These are phyloP conservation scores for Moricandia moricandioides DNA, from an alignment of 345 rosid species.

Conservation along the genomic window DNA sequence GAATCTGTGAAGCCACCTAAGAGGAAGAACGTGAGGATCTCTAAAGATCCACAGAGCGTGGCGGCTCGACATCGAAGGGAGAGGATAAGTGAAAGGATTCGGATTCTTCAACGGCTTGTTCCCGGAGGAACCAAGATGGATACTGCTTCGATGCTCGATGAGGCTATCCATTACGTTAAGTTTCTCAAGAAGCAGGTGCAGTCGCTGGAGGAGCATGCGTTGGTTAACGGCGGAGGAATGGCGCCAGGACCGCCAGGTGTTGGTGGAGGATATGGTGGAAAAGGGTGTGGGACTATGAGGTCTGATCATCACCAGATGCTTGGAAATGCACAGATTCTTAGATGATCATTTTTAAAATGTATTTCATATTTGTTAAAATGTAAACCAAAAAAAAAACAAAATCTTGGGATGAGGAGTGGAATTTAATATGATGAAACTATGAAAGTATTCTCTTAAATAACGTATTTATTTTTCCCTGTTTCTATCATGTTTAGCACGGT, in stretches of 20 bases:
- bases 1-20: slow-evolving; percentile 84
- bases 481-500: slow-evolving; percentile 5
- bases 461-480: neutral
- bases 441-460: neutral
- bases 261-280: slow-evolving; percentile 44
- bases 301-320: slow-evolving; percentile 40
- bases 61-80: slow-evolving; percentile 94
- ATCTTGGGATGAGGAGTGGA: neutral
- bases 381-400: neutral
- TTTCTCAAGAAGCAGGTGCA: slow-evolving; percentile 88
- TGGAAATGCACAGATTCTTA: slow-evolving; percentile 60
- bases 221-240: slow-evolving; percentile 43
- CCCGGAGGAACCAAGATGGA: slow-evolving; percentile 97
- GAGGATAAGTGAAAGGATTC: slow-evolving; percentile 78
- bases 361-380: slow-evolving; percentile 2
- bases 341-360: slow-evolving; percentile 29
- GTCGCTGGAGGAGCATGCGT: slow-evolving; percentile 62
- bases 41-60: slow-evolving; percentile 93
- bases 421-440: slow-evolving; percentile 10
- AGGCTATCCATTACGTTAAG: slow-evolving; percentile 94
- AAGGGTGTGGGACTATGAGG: slow-evolving; percentile 46
- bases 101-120: slow-evolving; percentile 85
- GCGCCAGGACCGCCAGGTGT: slow-evolving; percentile 15
- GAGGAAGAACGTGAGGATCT: slow-evolving; percentile 81
- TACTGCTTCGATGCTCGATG: slow-evolving; percentile 90